These are phyloP conservation scores for Fusarium cicatricum DNA, from an alignment of 2,329 filamentous ascomycete species.

Conservation along the genomic window DNA sequence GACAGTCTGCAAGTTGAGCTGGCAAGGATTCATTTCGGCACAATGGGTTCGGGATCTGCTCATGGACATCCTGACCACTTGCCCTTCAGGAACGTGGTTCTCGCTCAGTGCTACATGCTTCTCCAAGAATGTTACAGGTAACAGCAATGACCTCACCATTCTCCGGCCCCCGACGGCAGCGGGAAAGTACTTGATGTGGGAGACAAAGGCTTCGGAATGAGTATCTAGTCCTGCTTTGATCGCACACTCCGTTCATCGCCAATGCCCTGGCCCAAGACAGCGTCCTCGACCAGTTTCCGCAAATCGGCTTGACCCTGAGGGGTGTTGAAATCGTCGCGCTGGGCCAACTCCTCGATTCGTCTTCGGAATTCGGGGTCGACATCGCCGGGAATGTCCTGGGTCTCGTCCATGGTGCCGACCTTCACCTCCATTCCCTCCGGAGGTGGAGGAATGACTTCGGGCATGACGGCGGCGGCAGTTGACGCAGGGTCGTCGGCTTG, in stretches of 20 bases:
- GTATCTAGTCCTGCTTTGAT: constrained; percentile 61
- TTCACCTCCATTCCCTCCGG: constrained; percentile 82
- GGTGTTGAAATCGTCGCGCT: constrained; percentile 82
- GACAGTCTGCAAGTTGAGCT: constrained; percentile 61
- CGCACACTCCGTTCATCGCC: constrained; percentile 72
- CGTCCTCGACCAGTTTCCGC: constrained; percentile 81
- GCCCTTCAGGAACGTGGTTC: constrained; percentile 62
- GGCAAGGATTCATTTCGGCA: constrained; percentile 66
- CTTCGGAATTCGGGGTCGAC: constrained; percentile 84
- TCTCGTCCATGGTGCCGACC: constrained; percentile 75
- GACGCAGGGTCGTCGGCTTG: constrained; percentile 43
- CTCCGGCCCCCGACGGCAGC: constrained; percentile 59
- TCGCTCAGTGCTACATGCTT: constrained; percentile 62
- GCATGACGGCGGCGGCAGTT: constrained; percentile 39
- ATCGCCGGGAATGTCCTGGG: constrained; percentile 65
- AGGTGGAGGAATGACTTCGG: constrained; percentile 64
- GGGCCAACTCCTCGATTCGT: constrained; percentile 88
- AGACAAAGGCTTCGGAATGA: constrained; percentile 58
- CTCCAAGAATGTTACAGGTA: constrained; percentile 53
- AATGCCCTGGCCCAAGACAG: constrained; percentile 71
- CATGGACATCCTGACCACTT: constrained; percentile 53
- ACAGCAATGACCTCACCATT: constrained; percentile 60
- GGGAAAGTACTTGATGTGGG: constrained; percentile 69
- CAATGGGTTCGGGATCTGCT: constrained; percentile 61
- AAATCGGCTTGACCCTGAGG: constrained; percentile 82